Percentiles rank a stretch among this genome's conserved stretches.
Conservation (phyloP, 1,284 basidiomycete genomes). For the Cryptococcus wingfieldii region DNA sequence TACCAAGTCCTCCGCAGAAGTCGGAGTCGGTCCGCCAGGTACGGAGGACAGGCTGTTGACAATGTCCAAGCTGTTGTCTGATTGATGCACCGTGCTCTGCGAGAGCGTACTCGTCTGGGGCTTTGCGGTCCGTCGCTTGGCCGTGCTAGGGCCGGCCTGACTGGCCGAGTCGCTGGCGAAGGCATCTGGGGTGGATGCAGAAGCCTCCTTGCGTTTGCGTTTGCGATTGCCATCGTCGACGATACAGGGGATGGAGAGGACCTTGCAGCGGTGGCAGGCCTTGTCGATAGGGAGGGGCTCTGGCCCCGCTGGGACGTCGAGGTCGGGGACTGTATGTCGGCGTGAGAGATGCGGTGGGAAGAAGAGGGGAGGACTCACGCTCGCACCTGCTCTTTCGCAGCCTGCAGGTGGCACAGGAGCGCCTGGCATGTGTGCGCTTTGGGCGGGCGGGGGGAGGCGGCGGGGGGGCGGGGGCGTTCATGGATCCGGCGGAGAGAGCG, state of each 20-base stretch:
- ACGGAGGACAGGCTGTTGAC: constrained; percentile 20
- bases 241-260: constrained; percentile 39
- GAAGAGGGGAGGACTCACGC: neutral
- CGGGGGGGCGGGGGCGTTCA: neutral
- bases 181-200: neutral
- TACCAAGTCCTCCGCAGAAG: neutral
- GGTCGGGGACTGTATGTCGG: constrained; percentile 30
- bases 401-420: constrained; percentile 45
- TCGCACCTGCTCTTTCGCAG: constrained; percentile 46
- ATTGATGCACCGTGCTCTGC: neutral
- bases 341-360: neutral
- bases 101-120: neutral
- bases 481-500: neutral
- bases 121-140: neutral
- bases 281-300: constrained; percentile 34
- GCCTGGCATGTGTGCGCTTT: constrained; percentile 42
- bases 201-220: constrained; percentile 18
- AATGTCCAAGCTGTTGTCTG: constrained; percentile 28
- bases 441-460: constrained; percentile 16
- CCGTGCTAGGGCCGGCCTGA: neutral
- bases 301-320: constrained; percentile 34
- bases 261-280: constrained; percentile 42
- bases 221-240: constrained; percentile 39
- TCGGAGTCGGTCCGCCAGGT: neutral
- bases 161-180: neutral